Evolutionary conservation across 2,329 filamentous ascomycete genomes (phyloP).

Genomic region (Geosmithia putterillii): DNA sequence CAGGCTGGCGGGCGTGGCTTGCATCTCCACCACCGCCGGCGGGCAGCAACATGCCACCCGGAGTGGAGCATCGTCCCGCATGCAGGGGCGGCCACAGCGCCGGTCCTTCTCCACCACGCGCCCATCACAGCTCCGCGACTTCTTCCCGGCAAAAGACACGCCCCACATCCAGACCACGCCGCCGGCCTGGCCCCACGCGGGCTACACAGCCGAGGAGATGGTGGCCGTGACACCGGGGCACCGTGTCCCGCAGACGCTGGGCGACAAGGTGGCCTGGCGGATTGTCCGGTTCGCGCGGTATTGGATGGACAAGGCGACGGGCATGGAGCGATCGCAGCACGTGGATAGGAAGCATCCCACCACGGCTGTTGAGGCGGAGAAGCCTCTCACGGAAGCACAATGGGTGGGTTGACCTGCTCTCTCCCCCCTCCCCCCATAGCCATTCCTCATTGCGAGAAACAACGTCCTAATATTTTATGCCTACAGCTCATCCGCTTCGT

Average conservation of each 20-base stretch:
- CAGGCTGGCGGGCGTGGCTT: conserved; percentile 8
- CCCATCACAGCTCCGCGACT: conserved; percentile 34
- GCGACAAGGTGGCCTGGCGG: conserved; percentile 68
- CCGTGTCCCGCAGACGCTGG: conserved; percentile 56
- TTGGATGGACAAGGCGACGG: conserved; percentile 72
- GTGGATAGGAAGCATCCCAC: conserved; percentile 45
- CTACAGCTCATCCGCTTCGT: conserved; percentile 63
- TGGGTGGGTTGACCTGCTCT: conserved; percentile 45
- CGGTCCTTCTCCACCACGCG: conserved; percentile 38
- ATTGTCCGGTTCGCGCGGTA: conserved; percentile 66
- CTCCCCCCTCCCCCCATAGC: background rate
- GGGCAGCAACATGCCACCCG: too few species aligned
- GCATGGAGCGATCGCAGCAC: conserved; percentile 59
- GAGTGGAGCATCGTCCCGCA: too few species aligned
- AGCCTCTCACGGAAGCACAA: conserved; percentile 69
- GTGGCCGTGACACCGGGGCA: conserved; percentile 61
- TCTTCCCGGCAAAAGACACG: conserved; percentile 51
- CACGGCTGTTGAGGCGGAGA: conserved; percentile 35
- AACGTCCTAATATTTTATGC: background rate
- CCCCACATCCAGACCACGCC: conserved; percentile 49
- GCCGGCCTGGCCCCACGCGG: conserved; percentile 57
- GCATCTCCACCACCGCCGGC: conserved; percentile 8
- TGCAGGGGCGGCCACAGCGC: too few species aligned
- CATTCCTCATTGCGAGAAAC: background rate
- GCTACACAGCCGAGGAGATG: conserved; percentile 75